Base-by-base conservation (phyloP, 176 grass and related monocot species). In the Avena eriantha region DNA sequence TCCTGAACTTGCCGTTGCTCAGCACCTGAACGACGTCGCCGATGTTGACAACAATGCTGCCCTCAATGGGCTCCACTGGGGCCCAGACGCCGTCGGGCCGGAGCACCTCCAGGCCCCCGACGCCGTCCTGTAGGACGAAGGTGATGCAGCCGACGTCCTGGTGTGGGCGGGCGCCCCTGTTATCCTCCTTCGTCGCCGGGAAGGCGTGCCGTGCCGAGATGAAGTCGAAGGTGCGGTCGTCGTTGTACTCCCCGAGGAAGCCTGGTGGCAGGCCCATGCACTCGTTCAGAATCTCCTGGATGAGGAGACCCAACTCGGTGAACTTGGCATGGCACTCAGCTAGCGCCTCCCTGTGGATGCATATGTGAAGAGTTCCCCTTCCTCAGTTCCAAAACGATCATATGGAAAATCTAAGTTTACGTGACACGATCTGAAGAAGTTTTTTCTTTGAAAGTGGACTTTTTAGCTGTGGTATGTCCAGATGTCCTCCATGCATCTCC, bases 211-310 rank as follows among this genome's bases (percentile, higher is more conserved):
- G 18, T 33, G 76, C 63, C 43, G 34, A 10, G 63, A 95, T 50
- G 59, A 95, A 70, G 63, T 95, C 86, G 45, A 74, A 83, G 69
- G 39, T 21, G 19, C 88, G 88, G 83, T 68, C 86, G 26, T n/a
- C 49, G 66, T 95, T 93, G 93, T 59, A 93, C 12, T 56, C 83
- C 1, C 7, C 17, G 34, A 93, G 79, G 83, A 87, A 93, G 46
- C 89, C 87, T 16, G 12, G 56, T 1, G 86, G 90, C 21, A 91
- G 83, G 7, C 75, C 83, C 93, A 95, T 95, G 86, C 83, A 93
- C 9, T 95, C 78, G 80, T 93, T 95, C 17, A 93, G 19, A 39
- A 91, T 83, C 16, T 91, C 86, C 65, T 91, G 83, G 47, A 93
- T 15, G n/a, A 93, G 73, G 23, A 86, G 69, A 26, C 74, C 91